A percentile compares a stretch with the other conserved stretches of the same genome.
phyloP scores from a whole-genome alignment of 306 rosid species.

The Pachyrhizus erosus region DNA sequence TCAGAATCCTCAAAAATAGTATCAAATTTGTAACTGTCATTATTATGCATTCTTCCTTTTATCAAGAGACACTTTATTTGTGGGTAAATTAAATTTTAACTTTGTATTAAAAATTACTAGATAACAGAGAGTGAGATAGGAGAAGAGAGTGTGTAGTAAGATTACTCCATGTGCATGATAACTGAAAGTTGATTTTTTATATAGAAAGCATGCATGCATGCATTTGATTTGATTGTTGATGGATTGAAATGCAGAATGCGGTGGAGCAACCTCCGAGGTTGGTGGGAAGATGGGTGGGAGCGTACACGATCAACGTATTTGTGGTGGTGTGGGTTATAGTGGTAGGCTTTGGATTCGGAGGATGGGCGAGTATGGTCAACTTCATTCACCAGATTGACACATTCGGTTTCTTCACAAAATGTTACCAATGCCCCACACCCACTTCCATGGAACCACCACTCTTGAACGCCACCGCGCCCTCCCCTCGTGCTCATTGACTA shows the following conservation, averaged over 20 bases:
- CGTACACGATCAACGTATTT: conserved; percentile 66
- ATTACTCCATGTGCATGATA: too few relatives aligned
- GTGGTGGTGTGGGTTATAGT: conserved; percentile 78
- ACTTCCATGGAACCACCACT: too few relatives aligned
- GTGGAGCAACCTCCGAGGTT: conserved; percentile 28
- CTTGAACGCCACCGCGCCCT: conserved; percentile 10
- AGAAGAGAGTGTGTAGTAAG: too few relatives aligned
- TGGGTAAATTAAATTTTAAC: too few relatives aligned
- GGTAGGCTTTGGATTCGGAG: conserved; percentile 70
- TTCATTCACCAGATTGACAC: conserved; percentile 85
- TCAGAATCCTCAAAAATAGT: too few relatives aligned
- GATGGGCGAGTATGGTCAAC: conserved; percentile 57
- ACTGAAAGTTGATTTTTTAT: too few relatives aligned
- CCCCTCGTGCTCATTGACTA: neutral
- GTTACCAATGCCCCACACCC: conserved; percentile 67
- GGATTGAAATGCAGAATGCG: conserved; percentile 15
- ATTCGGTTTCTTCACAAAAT: conserved; percentile 84
- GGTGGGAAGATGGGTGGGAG: conserved; percentile 55
- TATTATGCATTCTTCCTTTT: too few relatives aligned
- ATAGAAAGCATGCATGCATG: too few relatives aligned
- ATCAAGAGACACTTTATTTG: too few relatives aligned
- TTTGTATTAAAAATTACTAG: too few relatives aligned
- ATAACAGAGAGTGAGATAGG: too few relatives aligned
- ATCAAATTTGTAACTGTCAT: too few relatives aligned
- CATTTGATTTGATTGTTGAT: neutral